Percentiles rank a stretch among this genome's conserved stretches.
phyloP scores from a whole-genome alignment of 1,284 basidiomycete genomes.

The Fistulinella cinereoalba region DNA sequence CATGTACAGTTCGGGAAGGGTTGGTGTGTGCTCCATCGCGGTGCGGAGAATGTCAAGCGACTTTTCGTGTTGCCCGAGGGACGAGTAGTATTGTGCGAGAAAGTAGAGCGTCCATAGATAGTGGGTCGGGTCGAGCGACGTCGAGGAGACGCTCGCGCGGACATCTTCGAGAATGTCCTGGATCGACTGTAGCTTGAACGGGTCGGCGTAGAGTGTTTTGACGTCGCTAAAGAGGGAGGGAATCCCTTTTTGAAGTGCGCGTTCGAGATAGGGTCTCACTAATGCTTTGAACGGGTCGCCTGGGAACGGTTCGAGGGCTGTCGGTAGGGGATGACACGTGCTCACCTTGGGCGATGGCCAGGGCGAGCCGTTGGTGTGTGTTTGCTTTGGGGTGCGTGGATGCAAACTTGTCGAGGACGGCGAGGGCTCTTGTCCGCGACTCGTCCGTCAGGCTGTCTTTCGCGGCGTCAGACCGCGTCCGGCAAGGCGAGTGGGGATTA shows the following conservation, averaged over 20 bases:
- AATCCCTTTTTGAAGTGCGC: slow-evolving; percentile 80
- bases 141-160: slow-evolving; percentile 36
- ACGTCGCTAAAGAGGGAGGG: slow-evolving; percentile 94
- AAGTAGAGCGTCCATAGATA: slow-evolving; percentile 97
- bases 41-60: slow-evolving; percentile 68
- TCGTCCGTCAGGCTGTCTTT: slow-evolving; percentile 47
- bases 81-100: slow-evolving; percentile 88
- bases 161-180: slow-evolving; percentile 70
- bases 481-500: slow-evolving; percentile 34
- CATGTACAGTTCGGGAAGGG: slow-evolving; percentile 88
- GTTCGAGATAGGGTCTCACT: slow-evolving; percentile 68
- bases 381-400: slow-evolving; percentile 63
- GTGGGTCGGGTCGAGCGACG: slow-evolving; percentile 68
- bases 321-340: slow-evolving; percentile 1
- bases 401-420: slow-evolving; percentile 58
- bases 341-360: slow-evolving; percentile 62
- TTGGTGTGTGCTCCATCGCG: slow-evolving; percentile 85
- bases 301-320: slow-evolving; percentile 19
- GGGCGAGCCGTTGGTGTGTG: slow-evolving; percentile 71
- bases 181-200: slow-evolving; percentile 64
- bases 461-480: slow-evolving; percentile 8
- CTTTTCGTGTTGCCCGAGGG: slow-evolving; percentile 50
- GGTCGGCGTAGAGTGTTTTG: slow-evolving; percentile 77
- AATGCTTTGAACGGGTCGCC: slow-evolving; percentile 67
- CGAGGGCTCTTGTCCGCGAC: slow-evolving; percentile 53